Percentiles rank a stretch among this genome's conserved stretches.
These are phyloP conservation scores for Helotiales sp. DNA, from an alignment of 2,329 filamentous ascomycete genomes.

Conservation along the genomic window DNA sequence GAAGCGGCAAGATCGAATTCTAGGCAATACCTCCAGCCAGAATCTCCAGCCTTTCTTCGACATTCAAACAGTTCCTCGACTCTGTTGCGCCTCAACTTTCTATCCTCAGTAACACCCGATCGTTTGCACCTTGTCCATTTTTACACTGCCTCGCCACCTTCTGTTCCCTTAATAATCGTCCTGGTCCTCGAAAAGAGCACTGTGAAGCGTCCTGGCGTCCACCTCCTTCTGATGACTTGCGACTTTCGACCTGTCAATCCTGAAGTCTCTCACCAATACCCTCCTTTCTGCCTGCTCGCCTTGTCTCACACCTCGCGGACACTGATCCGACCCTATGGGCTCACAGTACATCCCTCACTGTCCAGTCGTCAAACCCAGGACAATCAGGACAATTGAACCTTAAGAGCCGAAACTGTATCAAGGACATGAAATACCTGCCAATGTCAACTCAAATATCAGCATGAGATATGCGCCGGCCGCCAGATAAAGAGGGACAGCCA, in stretches of 20 bases:
- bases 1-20: not conserved
- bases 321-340: not conserved
- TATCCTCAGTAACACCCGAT: not conserved
- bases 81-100: not conserved
- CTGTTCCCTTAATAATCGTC: not conserved
- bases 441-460: constrained; percentile 26
- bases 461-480: constrained; percentile 42
- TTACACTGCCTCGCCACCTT: not conserved
- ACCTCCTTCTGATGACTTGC: not conserved
- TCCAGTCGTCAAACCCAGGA: not conserved
- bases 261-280: not conserved
- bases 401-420: not conserved
- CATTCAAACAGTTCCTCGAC: not conserved
- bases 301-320: constrained; percentile 21
- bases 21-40: not conserved
- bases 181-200: not conserved
- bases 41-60: not conserved
- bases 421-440: constrained; percentile 19
- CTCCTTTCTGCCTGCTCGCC: constrained; percentile 2
- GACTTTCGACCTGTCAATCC: not conserved
- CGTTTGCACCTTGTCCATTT: not conserved
- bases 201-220: not conserved
- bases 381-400: not conserved
- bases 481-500: constrained; percentile 39
- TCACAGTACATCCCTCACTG: constrained; percentile 1